phyloP scores from a whole-genome alignment of 2,329 filamentous ascomycete species.

The Verticillium nonalfalfae region DNA sequence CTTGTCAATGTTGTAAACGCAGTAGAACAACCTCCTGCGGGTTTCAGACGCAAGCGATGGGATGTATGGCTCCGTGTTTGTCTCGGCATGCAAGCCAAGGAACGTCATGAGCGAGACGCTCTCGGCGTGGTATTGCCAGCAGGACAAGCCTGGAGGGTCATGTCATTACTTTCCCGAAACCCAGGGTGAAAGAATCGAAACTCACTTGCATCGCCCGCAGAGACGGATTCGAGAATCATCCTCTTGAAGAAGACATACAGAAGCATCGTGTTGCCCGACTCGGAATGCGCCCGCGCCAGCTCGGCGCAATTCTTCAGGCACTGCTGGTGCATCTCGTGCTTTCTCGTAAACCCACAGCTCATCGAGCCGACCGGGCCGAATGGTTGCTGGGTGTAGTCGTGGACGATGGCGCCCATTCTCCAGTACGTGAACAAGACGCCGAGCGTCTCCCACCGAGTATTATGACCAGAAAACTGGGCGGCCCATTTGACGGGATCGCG shows the following conservation, averaged over 20 bases:
- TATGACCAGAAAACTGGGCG: conserved; percentile 4
- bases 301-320: conserved; percentile 27
- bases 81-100: conserved; percentile 24
- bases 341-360: conserved; percentile 1
- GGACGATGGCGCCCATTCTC: neutral
- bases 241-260: conserved; percentile 28
- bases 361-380: conserved; percentile 7
- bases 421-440: conserved; percentile 11
- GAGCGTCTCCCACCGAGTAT: conserved; percentile 8
- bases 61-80: conserved; percentile 16
- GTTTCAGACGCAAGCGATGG: conserved; percentile 27
- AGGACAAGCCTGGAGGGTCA: conserved; percentile 20
- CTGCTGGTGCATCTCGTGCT: conserved; percentile 18
- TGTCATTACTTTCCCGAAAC: neutral
- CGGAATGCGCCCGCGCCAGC: conserved; percentile 14
- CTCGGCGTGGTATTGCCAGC: conserved; percentile 30
- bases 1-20: conserved; percentile 40
- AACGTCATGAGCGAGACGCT: conserved; percentile 27
- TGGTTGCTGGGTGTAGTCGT: conserved; percentile 13
- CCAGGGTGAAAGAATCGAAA: neutral
- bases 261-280: conserved; percentile 27
- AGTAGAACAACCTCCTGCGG: conserved; percentile 24
- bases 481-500: conserved; percentile 5
- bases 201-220: conserved; percentile 33
- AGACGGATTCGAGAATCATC: conserved; percentile 26